Evolutionary conservation across 2,329 filamentous ascomycete genomes (phyloP).

Genomic region (Westerdykella aurantiaca): DNA sequence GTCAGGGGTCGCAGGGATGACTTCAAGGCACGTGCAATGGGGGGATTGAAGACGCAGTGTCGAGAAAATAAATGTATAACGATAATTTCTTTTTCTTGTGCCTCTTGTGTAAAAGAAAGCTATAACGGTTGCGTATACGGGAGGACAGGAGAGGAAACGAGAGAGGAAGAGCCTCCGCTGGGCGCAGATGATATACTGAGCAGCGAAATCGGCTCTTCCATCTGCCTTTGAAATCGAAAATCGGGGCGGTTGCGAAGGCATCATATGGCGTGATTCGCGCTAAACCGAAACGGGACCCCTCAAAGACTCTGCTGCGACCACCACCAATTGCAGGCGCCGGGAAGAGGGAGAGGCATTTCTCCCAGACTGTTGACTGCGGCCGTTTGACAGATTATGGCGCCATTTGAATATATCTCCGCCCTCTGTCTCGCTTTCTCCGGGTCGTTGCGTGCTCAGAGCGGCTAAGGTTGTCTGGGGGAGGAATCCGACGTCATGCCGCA

Average conservation of each 20-base stretch:
- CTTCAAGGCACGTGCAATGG: background rate
- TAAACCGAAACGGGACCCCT: background rate
- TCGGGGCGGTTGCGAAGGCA: constrained; percentile 3
- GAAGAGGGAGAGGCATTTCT: no score
- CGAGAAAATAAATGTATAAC: background rate
- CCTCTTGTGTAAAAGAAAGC: no score
- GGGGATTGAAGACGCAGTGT: background rate
- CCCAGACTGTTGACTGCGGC: no score
- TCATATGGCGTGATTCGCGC: constrained; percentile 6
- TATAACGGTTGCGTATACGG: no score
- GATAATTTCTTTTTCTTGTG: no score
- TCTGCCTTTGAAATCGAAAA: constrained; percentile 4
- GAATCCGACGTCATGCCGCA: no score
- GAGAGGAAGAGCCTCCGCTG: background rate
- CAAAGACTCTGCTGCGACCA: background rate
- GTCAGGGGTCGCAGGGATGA: background rate
- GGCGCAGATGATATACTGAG: constrained; percentile 2
- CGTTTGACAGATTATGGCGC: no score
- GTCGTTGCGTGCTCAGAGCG: no score
- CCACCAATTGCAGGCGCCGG: background rate
- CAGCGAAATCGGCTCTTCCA: constrained; percentile 2
- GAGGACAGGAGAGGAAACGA: no score
- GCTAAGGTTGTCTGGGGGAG: no score
- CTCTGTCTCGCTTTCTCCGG: no score
- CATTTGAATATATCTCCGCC: no score